Evolutionary conservation across 2,329 filamentous ascomycete genomes (phyloP), one percentile per base, ranked within the genome.

Genomic region (Bipolaris cookei): DNA sequence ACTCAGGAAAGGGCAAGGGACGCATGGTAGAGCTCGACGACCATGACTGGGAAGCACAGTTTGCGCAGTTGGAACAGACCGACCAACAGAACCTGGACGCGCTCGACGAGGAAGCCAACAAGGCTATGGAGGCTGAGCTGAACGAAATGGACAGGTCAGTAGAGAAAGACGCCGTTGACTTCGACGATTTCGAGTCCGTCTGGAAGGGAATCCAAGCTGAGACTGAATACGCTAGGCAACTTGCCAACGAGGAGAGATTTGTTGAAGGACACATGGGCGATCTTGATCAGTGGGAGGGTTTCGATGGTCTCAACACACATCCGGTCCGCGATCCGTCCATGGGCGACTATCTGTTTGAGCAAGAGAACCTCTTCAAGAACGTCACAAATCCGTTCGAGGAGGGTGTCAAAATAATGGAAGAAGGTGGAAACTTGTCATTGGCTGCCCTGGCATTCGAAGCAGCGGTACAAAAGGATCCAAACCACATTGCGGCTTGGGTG

Each of bases 381-480:
- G 85, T 92, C 59, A 83, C 82, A 54, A 93, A 96, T 73, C 92
- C 95, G 0, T 99, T 96, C 70, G 90, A 94, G 54, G 92, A 98
- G 78, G 95, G 95, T 44, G 85, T 97, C 64, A 89, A 91, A 70
- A 97, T 99, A 60, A 91, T 99, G 86, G 88, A 89, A 60, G 90
- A 95, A 69, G 93, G 95, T 43, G 95, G 95, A 11, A 99, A 98
- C 74, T 84, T 99, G 7, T 97, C 92, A 0, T 82, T 99, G 18
- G 95, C 95, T 6, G 92, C 95, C 0, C 82, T 99, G 46, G 95
- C 95, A 0, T 99, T 99, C 68, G 95, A 99, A 79, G 92, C 95
- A 16, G 95, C 95, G 1, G 91, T 94, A 4, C 93, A 97, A 76
- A 92, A 94, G 78, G 88, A 97, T 61, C 86, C 92, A 0, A 83